A percentile compares a stretch with the other conserved stretches of the same genome.
These are phyloP conservation scores for Salpingoeca rosetta DNA, from an alignment of 78 protist species.

Conservation along the genomic window DNA sequence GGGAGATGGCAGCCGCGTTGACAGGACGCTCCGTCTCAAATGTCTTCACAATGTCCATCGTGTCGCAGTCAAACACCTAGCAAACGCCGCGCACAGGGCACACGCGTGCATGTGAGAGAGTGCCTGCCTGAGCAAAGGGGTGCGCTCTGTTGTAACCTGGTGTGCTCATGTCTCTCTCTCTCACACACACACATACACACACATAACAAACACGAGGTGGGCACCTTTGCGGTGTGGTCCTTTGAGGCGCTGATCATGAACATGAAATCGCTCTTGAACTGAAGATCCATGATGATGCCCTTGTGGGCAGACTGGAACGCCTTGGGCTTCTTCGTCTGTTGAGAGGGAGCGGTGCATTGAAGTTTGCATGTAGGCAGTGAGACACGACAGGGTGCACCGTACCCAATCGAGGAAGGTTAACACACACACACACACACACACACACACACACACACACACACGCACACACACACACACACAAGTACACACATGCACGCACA, in stretches of 20 bases:
- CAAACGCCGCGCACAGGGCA: too few species aligned
- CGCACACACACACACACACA: neutral
- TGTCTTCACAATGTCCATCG: conserved; percentile 47
- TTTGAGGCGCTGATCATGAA: conserved; percentile 57
- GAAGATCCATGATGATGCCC: conserved; percentile 24
- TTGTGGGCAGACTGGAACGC: neutral
- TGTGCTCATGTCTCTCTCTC: too few species aligned
- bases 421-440: neutral
- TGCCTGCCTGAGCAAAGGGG: too few species aligned
- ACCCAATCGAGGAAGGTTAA: neutral
- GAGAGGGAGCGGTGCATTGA: too few species aligned
- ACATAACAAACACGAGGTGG: neutral
- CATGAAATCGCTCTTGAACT: conserved; percentile 32
- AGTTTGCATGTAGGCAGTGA: too few species aligned
- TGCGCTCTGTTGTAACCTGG: too few species aligned
- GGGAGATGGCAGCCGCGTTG: conserved; percentile 78
- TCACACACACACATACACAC: too few species aligned
- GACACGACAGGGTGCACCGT: neutral
- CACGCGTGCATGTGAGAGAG: neutral
- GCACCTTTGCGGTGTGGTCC: conserved; percentile 64
- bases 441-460: neutral
- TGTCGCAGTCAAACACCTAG: conserved; percentile 57
- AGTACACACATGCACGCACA: too few species aligned
- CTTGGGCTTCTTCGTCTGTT: neutral
- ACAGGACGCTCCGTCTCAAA: conserved; percentile 71